Base-by-base conservation (phyloP, 2,329 filamentous ascomycete species). In the Chalara sp. region DNA sequence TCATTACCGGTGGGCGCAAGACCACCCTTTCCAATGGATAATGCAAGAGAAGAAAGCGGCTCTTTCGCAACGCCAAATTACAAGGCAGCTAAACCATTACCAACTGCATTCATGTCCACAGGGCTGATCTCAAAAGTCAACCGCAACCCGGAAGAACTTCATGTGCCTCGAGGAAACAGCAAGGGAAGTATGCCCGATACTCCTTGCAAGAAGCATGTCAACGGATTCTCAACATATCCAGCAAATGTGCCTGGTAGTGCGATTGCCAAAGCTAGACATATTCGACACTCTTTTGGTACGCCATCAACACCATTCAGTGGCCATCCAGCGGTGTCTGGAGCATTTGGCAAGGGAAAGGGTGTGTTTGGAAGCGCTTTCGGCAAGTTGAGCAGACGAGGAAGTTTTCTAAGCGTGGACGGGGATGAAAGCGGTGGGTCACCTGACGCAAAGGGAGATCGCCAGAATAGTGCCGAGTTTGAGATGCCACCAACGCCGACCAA, bases 401-500 rank as follows among this genome's bases (percentile, higher is more conserved):
- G 91, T 68, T 83, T 95, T 55, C 73, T 90, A 12, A 95, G 89
- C 64, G 72, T 91, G 43, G 87, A 95, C 61, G 86, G 83, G 28
- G 89, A 91, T 47, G 64, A 66, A 5, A 47, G 32, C 47, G 55
- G 49, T 42, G 61, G 53, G 40, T 67, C 64, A 43, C 63, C 64
- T 40, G 88, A 95, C 46, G 72, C 78, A 51, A 76, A 79, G 57
- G 73, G 77, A 57, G 78, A 83, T 51, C 77, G 74, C 57, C 80
- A 84, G 59, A 68, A 71, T 5, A 75, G 76, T 48, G 73, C 70
- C 13, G 88, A 91, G 52, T 76, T 72, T 39, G 90, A 96, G 46
- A 74, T 92, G 51, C 91, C 92, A n/a, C 91, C 92, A 1, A 99
- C 93, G 1, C 93, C 93, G 1, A 97, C 93, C 0, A 97, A 96